Evolutionary conservation across 345 rosid species (phyloP), one percentile per base, ranked within the genome.

Genomic region (Ceriops tagal): DNA sequence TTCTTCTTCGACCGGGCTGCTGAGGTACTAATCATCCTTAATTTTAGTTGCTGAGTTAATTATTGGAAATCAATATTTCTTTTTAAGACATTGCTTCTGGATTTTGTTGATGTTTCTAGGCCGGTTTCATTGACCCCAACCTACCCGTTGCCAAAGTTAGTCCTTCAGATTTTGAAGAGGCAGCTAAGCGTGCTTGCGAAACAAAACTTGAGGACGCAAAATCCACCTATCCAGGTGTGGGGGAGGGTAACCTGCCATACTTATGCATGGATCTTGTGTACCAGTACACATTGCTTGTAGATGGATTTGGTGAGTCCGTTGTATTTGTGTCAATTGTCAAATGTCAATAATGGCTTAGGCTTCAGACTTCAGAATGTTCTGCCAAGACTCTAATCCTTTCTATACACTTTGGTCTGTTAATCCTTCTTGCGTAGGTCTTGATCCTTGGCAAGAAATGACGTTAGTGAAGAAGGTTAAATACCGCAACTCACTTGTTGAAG

Each of bases 1-100:
- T 95, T 95, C 76, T 95, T 95, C 89, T 95, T 82, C 43, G 99
- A 95, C 80, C 85, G 96, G 75, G 99, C 99, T 76, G 96, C 96
- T 53, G 89, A 92, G 99, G 99, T 95, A 84, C 49, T 61, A 31
- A 32, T 57, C 51, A 58, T 62, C 57, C 37, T 32, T 55, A 16
- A 35, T 53, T 65, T 13, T 24, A 18, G 67, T 68, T 67, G 51
- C 32, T 69, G 30, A 8, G 32, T 43, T 43, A 30, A 74, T 65
- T 51, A 30, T 18, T 18, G 6, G 18, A 53, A 22, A n/a, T 21
- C 34, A 35, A 4, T 31, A 49, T 1, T 28, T 69, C 10, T 58
- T 15, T 58, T 30, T 43, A 16, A 18, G 20, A 26, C 57, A 37
- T 69, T 68, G 66, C 70, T 67, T 67, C 53, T 49, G 31, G 31